Percentiles rank a stretch among this genome's conserved stretches.
phyloP scores from a whole-genome alignment of 768 basidiomycete genomes.

The Rhizopogon vesiculosus region DNA sequence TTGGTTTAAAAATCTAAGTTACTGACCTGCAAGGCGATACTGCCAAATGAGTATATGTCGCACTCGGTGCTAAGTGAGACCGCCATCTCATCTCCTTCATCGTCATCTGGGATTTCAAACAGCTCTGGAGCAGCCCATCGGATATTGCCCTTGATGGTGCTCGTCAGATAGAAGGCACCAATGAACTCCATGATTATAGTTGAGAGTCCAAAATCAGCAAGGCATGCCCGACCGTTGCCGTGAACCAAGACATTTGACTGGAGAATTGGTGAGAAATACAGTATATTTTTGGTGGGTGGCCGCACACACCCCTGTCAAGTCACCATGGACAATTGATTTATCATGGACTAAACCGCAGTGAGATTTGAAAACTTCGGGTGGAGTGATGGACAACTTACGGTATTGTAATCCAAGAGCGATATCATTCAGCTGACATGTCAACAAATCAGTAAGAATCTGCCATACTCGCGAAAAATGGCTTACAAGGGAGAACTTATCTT shows the following conservation, averaged over 20 bases:
- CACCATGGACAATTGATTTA: slow-evolving; percentile 3
- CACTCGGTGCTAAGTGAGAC: slow-evolving; percentile 17
- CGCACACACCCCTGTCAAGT: slow-evolving; percentile 1
- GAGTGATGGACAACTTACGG: slow-evolving; percentile 17
- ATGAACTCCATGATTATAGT: slow-evolving; percentile 31
- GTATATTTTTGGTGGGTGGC: not conserved
- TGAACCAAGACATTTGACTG: slow-evolving; percentile 26
- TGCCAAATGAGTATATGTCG: slow-evolving; percentile 43
- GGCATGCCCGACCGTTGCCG: slow-evolving; percentile 30
- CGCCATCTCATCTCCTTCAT: not conserved
- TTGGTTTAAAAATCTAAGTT: slow-evolving; percentile 20
- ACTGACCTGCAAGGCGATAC: slow-evolving; percentile 22
- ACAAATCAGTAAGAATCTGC: not conserved
- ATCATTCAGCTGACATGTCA: slow-evolving; percentile 28
- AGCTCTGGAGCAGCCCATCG: slow-evolving; percentile 41
- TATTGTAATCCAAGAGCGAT: slow-evolving; percentile 35
- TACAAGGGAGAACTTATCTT: slow-evolving; percentile 12
- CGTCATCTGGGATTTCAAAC: slow-evolving; percentile 10
- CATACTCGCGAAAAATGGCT: not conserved
- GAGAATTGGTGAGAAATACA: not conserved
- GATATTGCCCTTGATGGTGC: slow-evolving; percentile 28
- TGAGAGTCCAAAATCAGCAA: slow-evolving; percentile 42
- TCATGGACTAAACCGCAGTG: not conserved
- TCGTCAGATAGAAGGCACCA: slow-evolving; percentile 9
- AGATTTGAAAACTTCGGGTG: not conserved